Evolutionary conservation across 768 basidiomycete species (phyloP).

Genomic region (Kwoniella mangroviensis): DNA sequence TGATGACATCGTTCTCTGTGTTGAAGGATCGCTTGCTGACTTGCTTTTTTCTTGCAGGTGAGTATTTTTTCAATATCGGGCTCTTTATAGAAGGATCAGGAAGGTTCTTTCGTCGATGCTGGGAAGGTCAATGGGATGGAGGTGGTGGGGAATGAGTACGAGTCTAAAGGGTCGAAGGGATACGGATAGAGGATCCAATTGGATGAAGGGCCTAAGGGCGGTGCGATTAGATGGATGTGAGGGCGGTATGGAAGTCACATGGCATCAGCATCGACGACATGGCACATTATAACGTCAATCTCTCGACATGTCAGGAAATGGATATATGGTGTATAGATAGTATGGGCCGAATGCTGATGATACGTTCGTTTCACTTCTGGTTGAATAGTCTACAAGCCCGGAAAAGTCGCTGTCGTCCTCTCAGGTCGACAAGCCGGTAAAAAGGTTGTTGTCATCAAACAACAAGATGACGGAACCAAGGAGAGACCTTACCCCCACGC

Average conservation of each 20-base stretch:
- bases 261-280: not conserved
- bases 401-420: slow-evolving; percentile 75
- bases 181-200: too few relatives aligned
- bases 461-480: slow-evolving; percentile 94
- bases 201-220: too few relatives aligned
- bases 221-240: too few relatives aligned
- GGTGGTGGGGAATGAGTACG: not conserved
- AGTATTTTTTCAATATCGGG: slow-evolving; percentile 8
- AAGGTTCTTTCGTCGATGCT: not conserved
- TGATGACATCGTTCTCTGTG: not conserved
- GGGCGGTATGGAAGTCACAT: too few relatives aligned
- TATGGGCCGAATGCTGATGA: not conserved
- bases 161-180: too few relatives aligned
- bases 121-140: not conserved
- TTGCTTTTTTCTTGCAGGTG: slow-evolving; percentile 24
- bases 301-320: not conserved
- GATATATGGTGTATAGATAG: not conserved
- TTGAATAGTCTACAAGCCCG: slow-evolving; percentile 61
- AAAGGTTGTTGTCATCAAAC: slow-evolving; percentile 99
- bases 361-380: not conserved
- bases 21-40: slow-evolving; percentile 22
- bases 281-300: not conserved
- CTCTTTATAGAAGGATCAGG: not conserved
- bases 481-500: slow-evolving; percentile 96
- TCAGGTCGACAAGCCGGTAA: slow-evolving; percentile 99